Base-by-base conservation (phyloP, 2,329 filamentous ascomycete species). In the Xylaria sp. region DNA sequence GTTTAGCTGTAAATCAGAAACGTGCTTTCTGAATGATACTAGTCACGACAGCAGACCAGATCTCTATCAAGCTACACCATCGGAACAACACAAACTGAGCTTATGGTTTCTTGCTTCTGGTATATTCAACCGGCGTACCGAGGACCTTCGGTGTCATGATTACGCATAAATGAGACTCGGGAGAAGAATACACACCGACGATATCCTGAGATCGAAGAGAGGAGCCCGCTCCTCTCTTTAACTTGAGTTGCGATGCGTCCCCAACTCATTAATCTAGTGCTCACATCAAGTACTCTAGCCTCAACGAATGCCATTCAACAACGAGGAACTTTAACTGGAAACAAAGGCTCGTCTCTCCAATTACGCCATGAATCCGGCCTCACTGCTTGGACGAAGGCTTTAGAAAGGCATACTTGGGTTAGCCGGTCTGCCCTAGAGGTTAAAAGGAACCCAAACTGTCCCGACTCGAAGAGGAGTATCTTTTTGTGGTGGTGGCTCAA, bases 191-290 rank as follows among this genome's bases (percentile, higher is more conserved):
- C 25, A 38, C 31, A 53, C 22, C n/a, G 22, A 60, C 31, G 33
- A 50, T 36, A 58, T 13, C 55, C 44, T 13, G 38, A 11, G 5
- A 10, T 44, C 25, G 10, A 31, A 39, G 44, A 39, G 45, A 54
- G 50, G 50, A 53, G 42, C 47, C 20, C 22, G n/a, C 20, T 54
- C 45, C 38, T 60, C 36, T 51, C 49, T 25, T 11, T 1, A 11
- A 6, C 10, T 39, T 31, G 22, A 42, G 39, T 31, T 47, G 44
- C 53, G 25, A 68, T 68, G 66, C 58, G 55, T 45, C 54, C 42
- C 29, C 53, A 54, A 29, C 39, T 59, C 22, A 50, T 59, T 22
- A 49, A 58, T 54, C 33, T 59, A 17, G 58, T 29, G 36, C 58
- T 66, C 54, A 36, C 53, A 17, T 50, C 49, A 27, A 38, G 50